Evolutionary conservation across 176 grass and related monocot species (phyloP).

Genomic region (Aegilops longissima): DNA sequence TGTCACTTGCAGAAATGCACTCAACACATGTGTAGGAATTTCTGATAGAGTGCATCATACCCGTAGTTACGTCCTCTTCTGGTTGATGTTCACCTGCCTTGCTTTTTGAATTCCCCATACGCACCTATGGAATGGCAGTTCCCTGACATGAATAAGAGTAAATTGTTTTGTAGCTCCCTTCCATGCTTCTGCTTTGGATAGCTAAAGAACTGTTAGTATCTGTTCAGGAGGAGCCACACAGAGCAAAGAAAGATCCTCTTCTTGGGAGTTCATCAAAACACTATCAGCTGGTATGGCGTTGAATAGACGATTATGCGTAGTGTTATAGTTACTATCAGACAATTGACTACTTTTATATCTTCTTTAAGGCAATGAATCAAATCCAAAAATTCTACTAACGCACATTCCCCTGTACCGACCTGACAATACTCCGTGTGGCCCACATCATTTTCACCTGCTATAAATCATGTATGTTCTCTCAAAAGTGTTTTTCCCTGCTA

Average conservation of each 20-base stretch:
- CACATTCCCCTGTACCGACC: constrained; percentile 93
- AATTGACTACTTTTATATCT: constrained; percentile 33
- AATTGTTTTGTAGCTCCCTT: not conserved
- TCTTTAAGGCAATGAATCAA: constrained; percentile 53
- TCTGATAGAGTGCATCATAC: no score
- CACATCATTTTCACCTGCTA: constrained; percentile 78
- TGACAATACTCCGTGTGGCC: constrained; percentile 71
- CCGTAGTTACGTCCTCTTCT: no score
- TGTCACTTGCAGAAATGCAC: no score
- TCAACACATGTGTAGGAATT: no score
- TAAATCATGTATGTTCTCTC: constrained; percentile 73
- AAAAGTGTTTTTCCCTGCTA: constrained; percentile 16
- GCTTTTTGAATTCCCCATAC: no score
- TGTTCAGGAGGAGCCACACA: constrained; percentile 62
- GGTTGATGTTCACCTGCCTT: no score
- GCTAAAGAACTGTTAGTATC: constrained; percentile 18
- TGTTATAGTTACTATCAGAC: constrained; percentile 7
- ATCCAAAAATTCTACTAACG: constrained; percentile 83
- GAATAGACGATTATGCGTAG: constrained; percentile 20
- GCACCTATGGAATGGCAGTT: no score
- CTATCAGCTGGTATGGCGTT: constrained; percentile 60
- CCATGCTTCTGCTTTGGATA: constrained; percentile 3
- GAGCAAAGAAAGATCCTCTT: constrained; percentile 71
- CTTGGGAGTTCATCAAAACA: constrained; percentile 84
- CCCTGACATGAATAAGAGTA: not conserved